A percentile compares a stretch with the other conserved stretches of the same genome.
Evolutionary conservation across 208 protist genomes (phyloP).

Genomic region (Crithidia expoeki): DNA sequence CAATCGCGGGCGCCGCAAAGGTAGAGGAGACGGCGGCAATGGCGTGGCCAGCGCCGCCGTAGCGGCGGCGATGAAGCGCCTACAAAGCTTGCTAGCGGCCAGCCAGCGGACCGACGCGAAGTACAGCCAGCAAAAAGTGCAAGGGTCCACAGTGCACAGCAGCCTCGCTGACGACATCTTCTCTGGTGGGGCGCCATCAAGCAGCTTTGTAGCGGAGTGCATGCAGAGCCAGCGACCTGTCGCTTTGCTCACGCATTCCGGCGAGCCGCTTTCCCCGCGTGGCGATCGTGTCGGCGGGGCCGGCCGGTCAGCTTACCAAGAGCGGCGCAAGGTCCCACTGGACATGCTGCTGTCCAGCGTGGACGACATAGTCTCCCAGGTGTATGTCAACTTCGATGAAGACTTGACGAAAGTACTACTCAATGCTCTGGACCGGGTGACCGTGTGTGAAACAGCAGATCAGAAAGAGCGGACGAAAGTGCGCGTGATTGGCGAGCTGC

Average conservation of each 20-base stretch:
- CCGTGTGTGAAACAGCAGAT: slow-evolving; percentile 69
- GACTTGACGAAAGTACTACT: slow-evolving; percentile 88
- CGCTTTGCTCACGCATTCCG: slow-evolving; percentile 69
- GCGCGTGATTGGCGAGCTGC: slow-evolving; percentile 74
- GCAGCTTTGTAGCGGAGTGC: slow-evolving; percentile 66
- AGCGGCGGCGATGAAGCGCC: slow-evolving; percentile 38
- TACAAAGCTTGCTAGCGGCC: slow-evolving; percentile 43
- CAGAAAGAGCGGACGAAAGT: slow-evolving; percentile 68
- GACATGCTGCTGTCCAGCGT: slow-evolving; percentile 85
- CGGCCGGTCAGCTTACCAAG: slow-evolving; percentile 61
- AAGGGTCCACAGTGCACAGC: slow-evolving; percentile 24
- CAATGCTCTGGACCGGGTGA: slow-evolving; percentile 86
- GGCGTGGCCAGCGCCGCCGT: slow-evolving; percentile 28
- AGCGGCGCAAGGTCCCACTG: slow-evolving; percentile 73
- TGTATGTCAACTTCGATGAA: slow-evolving; percentile 91
- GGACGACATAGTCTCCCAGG: slow-evolving; percentile 90
- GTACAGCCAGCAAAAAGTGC: slow-evolving; percentile 1
- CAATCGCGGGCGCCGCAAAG: slow-evolving; percentile 28
- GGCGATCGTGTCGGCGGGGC: slow-evolving; percentile 71
- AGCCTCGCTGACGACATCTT: slow-evolving; percentile 48
- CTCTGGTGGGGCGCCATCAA: slow-evolving; percentile 26
- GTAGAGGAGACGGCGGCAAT: background rate
- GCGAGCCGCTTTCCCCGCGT: slow-evolving; percentile 80
- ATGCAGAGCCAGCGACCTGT: slow-evolving; percentile 77
- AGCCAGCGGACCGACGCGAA: slow-evolving; percentile 28